These are phyloP conservation scores for Rubia tinctorum DNA, from an alignment of 305 asterid species.

Conservation along the genomic window DNA sequence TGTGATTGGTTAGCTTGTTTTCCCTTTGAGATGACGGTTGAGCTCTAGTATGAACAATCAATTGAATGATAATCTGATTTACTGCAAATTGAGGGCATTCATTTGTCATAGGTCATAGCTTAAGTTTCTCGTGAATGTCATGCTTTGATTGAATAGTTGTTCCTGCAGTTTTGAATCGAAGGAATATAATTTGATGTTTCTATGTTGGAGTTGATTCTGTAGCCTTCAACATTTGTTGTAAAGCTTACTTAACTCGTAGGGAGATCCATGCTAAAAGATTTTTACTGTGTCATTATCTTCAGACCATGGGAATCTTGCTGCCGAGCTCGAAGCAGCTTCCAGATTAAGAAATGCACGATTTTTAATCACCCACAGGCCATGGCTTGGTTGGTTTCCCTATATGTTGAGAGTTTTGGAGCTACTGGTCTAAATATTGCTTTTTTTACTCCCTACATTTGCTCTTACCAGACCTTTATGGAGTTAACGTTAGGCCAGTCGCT, in stretches of 20 bases:
- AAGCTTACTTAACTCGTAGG: neutral
- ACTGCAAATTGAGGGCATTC: neutral
- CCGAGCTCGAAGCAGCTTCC: constrained; percentile 77
- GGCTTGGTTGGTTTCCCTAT: constrained; percentile 62
- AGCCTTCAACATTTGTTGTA: neutral
- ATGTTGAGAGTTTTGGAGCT: neutral
- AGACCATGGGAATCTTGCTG: constrained; percentile 62
- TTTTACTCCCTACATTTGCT: constrained; percentile 11
- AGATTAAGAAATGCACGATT: constrained; percentile 65
- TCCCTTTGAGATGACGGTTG: neutral
- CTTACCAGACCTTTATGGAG: constrained; percentile 79
- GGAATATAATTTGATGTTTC: neutral
- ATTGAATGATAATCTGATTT: neutral
- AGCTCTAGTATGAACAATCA: neutral
- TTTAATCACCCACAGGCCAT: constrained; percentile 78
- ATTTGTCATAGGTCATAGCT: neutral
- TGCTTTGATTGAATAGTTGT: neutral
- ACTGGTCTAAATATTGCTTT: neutral
- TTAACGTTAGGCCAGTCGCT: constrained; percentile 81
- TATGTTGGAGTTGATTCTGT: neutral
- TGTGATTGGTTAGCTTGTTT: neutral
- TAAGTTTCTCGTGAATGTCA: neutral
- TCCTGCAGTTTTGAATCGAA: neutral
- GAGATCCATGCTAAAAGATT: neutral
- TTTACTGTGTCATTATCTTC: constrained; percentile 6